Evolutionary conservation across 257 asterid species (phyloP).

Genomic region (Plectranthus barbatus): DNA sequence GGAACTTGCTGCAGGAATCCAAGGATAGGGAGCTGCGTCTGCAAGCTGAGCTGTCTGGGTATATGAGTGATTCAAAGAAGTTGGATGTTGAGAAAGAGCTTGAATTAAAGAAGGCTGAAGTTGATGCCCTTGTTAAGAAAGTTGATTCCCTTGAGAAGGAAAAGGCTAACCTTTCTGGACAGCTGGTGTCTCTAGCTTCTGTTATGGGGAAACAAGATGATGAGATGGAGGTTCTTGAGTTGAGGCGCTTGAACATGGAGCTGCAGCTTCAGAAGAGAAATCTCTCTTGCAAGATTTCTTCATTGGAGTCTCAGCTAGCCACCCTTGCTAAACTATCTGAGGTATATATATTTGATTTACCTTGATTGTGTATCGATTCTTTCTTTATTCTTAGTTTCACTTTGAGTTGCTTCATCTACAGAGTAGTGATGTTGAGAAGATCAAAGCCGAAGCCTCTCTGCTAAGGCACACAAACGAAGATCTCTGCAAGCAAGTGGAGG

Average conservation of each 20-base stretch:
- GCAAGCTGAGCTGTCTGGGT: constrained; percentile 62
- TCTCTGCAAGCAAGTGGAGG: constrained; percentile 90
- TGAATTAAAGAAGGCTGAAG: constrained; percentile 44
- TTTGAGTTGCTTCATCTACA: constrained; percentile 19
- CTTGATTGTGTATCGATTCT: background rate
- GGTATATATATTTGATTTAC: constrained; percentile 31
- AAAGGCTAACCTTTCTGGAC: constrained; percentile 41
- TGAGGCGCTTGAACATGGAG: constrained; percentile 90
- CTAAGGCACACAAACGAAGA: constrained; percentile 68
- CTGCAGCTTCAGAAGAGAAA: constrained; percentile 86
- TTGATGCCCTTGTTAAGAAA: constrained; percentile 46
- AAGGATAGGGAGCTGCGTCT: constrained; percentile 66
- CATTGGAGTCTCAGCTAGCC: constrained; percentile 58
- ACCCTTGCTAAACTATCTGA: constrained; percentile 38
- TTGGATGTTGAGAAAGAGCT: constrained; percentile 57
- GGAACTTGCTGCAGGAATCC: constrained; percentile 74
- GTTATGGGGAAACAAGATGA: constrained; percentile 35
- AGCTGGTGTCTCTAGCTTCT: constrained; percentile 35
- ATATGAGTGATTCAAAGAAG: constrained; percentile 33
- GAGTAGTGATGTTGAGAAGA: constrained; percentile 52
- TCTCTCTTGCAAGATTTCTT: constrained; percentile 59
- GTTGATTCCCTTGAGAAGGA: constrained; percentile 53
- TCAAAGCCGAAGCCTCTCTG: constrained; percentile 72
- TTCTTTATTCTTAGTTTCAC: background rate
- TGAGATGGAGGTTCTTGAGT: constrained; percentile 60